Evolutionary conservation across 2,329 filamentous ascomycete species (phyloP).

Genomic region (Aplosporella prunicola): DNA sequence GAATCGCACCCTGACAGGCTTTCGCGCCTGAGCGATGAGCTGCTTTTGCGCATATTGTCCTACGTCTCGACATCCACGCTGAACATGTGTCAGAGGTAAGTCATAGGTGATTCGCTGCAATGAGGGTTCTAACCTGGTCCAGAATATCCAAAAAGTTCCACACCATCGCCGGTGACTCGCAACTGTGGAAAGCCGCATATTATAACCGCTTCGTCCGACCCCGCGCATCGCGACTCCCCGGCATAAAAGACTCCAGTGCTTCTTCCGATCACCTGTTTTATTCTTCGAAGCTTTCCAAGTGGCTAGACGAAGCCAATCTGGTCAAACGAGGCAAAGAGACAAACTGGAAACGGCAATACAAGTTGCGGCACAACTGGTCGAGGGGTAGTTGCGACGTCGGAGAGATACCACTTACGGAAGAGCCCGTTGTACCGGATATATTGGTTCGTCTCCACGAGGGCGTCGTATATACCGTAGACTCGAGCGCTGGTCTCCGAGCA

Average conservation of each 20-base stretch:
- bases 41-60: constrained; percentile 74
- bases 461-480: constrained; percentile 68
- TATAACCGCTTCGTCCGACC: constrained; percentile 80
- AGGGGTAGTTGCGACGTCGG: constrained; percentile 70
- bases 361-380: constrained; percentile 83
- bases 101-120: not conserved
- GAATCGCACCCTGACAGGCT: constrained; percentile 48
- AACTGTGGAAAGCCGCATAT: constrained; percentile 86
- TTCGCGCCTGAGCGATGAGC: constrained; percentile 72
- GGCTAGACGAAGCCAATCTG: constrained; percentile 51
- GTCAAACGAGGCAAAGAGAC: constrained; percentile 43
- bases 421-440: constrained; percentile 47
- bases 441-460: constrained; percentile 71
- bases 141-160: constrained; percentile 68
- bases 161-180: constrained; percentile 65
- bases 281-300: constrained; percentile 48
- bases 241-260: constrained; percentile 41
- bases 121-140: constrained; percentile 11
- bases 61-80: constrained; percentile 63
- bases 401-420: constrained; percentile 57
- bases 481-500: constrained; percentile 58
- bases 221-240: constrained; percentile 65
- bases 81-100: constrained; percentile 51
- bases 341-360: constrained; percentile 86
- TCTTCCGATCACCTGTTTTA: constrained; percentile 36